phyloP scores from a whole-genome alignment of 2,329 filamentous ascomycete genomes.

The Trichophyton schoenleinii region DNA sequence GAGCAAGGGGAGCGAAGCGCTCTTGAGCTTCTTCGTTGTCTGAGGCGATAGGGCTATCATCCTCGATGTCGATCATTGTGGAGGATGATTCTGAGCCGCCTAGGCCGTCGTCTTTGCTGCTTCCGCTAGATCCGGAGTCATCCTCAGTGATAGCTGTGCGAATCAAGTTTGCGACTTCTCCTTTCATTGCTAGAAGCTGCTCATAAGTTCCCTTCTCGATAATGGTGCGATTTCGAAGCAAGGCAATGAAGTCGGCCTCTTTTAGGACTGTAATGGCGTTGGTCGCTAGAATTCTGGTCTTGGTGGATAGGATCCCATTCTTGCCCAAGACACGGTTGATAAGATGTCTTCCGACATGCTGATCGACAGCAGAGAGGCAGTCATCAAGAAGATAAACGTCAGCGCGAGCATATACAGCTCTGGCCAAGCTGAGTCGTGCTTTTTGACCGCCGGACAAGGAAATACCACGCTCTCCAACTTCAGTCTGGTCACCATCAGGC shows the following conservation, averaged over 20 bases:
- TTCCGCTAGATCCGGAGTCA: slow-evolving; percentile 41
- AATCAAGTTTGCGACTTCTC: slow-evolving; percentile 72
- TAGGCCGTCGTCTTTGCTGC: slow-evolving; percentile 38
- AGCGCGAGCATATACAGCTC: slow-evolving; percentile 91
- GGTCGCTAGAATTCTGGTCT: slow-evolving; percentile 85
- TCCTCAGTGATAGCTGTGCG: slow-evolving; percentile 52
- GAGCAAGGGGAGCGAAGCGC: slow-evolving; percentile 58
- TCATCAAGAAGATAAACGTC: slow-evolving; percentile 94
- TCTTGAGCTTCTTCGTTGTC: slow-evolving; percentile 55
- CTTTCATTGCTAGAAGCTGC: slow-evolving; percentile 87
- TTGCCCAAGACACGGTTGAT: slow-evolving; percentile 88
- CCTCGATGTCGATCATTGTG: slow-evolving; percentile 35
- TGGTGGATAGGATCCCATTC: slow-evolving; percentile 66
- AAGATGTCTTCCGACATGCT: slow-evolving; percentile 87
- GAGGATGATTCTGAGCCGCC: slow-evolving; percentile 46
- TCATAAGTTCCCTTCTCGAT: slow-evolving; percentile 81
- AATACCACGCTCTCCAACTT: slow-evolving; percentile 93
- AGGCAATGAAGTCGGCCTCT: slow-evolving; percentile 76
- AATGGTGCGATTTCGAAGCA: slow-evolving; percentile 71
- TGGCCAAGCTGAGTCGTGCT: slow-evolving; percentile 77
- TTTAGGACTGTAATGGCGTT: slow-evolving; percentile 87
- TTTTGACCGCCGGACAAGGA: slow-evolving; percentile 94
- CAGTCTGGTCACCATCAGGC: slow-evolving; percentile 89
- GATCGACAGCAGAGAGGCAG: slow-evolving; percentile 91
- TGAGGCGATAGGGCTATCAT: slow-evolving; percentile 38